A percentile compares a stretch with the other conserved stretches of the same genome.
These are phyloP conservation scores for Sorghum bicolor DNA, from an alignment of 176 grass and related monocot species.

Conservation along the genomic window Sorghum_bicolor_NCBIv3 NC_012875.2:49310501-49311000, in stretches of 20 bases:
- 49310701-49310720: conserved; percentile 80
- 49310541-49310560: conserved; percentile 9
- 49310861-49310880: conserved; percentile 1
- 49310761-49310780: conserved; percentile 76
- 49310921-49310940: not conserved
- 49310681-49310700: conserved; percentile 13
- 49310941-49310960: conserved; percentile 18
- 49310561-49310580: conserved; percentile 20
- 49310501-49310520: conserved; percentile 22
- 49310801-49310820: conserved; percentile 75
- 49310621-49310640: not conserved
- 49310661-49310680: conserved; percentile 27
- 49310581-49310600: conserved; percentile 7
- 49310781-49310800: conserved; percentile 67
- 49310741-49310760: conserved; percentile 95
- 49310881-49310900: conserved; percentile 1
- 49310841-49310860: not conserved
- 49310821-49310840: not conserved
- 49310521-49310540: conserved; percentile 1
- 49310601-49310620: conserved; percentile 1
- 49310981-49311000: not conserved
- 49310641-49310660: not conserved
- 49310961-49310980: not conserved
- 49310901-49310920: not conserved
- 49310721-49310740: conserved; percentile 99